These are phyloP conservation scores for Syzygium grande DNA, from an alignment of 345 rosid genomes.

Conservation along the genomic window DNA sequence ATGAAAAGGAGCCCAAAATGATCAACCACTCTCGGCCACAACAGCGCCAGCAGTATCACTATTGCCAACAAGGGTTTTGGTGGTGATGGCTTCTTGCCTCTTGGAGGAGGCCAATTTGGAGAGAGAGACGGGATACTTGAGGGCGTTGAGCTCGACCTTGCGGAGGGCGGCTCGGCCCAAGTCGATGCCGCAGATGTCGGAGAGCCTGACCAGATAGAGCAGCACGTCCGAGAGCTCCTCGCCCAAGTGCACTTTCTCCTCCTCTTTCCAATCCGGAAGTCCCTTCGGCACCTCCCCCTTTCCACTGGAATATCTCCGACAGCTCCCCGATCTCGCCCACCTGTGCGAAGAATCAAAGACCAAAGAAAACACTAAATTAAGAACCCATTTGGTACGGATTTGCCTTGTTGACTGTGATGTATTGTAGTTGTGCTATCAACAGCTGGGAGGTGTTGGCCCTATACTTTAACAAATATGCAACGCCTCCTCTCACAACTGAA, in stretches of 20 bases:
- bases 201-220: constrained; percentile 82
- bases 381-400: neutral
- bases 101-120: constrained; percentile 6
- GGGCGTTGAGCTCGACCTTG: constrained; percentile 67
- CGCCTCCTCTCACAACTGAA: neutral
- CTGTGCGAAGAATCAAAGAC: constrained; percentile 15
- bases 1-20: neutral
- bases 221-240: constrained; percentile 91
- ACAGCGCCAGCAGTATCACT: neutral
- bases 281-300: constrained; percentile 84
- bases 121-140: constrained; percentile 57
- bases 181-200: constrained; percentile 75
- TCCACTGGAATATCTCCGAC: constrained; percentile 97
- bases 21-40: neutral
- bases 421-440: neutral
- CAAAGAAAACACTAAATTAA: neutral
- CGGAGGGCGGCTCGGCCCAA: constrained; percentile 78
- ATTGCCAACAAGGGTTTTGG: neutral
- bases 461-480: neutral
- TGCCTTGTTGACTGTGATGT: neutral
- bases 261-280: constrained; percentile 80
- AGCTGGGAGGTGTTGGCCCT: neutral
- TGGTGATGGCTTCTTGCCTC: neutral
- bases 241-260: constrained; percentile 73
- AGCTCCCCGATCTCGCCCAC: constrained; percentile 94